phyloP scores from a whole-genome alignment of 192 early-diverging fungal species.

The Oehlia diaphana region DNA sequence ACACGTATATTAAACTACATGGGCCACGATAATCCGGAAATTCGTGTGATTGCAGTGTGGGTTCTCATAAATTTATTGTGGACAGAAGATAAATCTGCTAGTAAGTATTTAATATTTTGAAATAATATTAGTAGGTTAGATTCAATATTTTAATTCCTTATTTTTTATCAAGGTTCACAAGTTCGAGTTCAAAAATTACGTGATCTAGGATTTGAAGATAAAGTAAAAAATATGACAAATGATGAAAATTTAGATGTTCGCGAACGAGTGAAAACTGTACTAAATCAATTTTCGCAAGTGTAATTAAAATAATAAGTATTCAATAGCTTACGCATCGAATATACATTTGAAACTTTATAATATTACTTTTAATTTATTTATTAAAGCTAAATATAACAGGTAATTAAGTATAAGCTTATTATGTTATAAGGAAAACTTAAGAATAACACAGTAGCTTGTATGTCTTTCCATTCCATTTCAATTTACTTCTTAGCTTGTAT shows the following conservation, averaged over 20 bases:
- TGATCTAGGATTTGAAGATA: conserved; percentile 57
- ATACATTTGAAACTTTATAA: too few species aligned
- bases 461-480: too few species aligned
- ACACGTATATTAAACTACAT: conserved; percentile 50
- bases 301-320: conserved; percentile 6
- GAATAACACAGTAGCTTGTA: too few species aligned
- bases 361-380: too few species aligned
- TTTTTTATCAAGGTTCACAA: conserved; percentile 29
- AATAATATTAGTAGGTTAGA: not conserved
- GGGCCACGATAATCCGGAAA: conserved; percentile 54
- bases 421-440: too few species aligned
- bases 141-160: not conserved
- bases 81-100: conserved; percentile 51
- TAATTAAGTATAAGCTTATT: too few species aligned
- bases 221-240: conserved; percentile 52
- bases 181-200: conserved; percentile 52
- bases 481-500: too few species aligned
- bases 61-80: conserved; percentile 76
- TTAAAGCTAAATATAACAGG: too few species aligned
- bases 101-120: conserved; percentile 24
- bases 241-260: conserved; percentile 70
- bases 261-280: conserved; percentile 67
- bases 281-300: conserved; percentile 51
- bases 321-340: not conserved
- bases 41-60: conserved; percentile 70